Conservation (phyloP, 352 stramenopile species). For the Pythium guiyangense region DNA sequence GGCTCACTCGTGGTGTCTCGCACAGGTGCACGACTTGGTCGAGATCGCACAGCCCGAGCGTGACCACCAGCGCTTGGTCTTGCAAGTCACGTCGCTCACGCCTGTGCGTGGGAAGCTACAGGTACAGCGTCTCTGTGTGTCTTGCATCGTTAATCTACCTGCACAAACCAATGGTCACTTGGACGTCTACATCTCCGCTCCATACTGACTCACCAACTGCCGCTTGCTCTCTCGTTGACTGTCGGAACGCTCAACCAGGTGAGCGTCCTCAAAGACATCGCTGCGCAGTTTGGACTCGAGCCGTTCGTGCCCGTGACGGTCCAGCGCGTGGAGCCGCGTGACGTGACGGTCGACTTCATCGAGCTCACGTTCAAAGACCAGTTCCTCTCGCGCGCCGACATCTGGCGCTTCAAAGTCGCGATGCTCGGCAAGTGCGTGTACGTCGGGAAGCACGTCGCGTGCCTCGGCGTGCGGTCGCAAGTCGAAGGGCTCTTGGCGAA, state of each 20-base stretch:
- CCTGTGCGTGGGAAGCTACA: slow-evolving; percentile 69
- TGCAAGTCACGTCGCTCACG: slow-evolving; percentile 57
- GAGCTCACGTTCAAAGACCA: slow-evolving; percentile 90
- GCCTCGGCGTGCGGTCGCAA: slow-evolving; percentile 79
- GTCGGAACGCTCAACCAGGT: slow-evolving; percentile 20
- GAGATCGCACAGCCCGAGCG: slow-evolving; percentile 61
- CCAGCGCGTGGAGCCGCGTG: slow-evolving; percentile 44
- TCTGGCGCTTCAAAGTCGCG: slow-evolving; percentile 87
- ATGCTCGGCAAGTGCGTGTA: slow-evolving; percentile 76
- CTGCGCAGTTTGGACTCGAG: slow-evolving; percentile 69
- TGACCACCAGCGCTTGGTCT: slow-evolving; percentile 51
- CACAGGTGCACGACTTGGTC: slow-evolving; percentile 42
- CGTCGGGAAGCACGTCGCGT: slow-evolving; percentile 63
- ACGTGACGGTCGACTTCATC: slow-evolving; percentile 77
- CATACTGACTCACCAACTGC: no score
- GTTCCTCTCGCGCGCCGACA: slow-evolving; percentile 87
- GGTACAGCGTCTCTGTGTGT: slow-evolving; percentile 9
- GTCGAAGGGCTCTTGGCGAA: slow-evolving; percentile 87
- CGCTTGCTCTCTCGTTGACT: neutral
- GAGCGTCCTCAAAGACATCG: slow-evolving; percentile 72
- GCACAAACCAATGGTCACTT: no score
- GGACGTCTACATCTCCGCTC: no score
- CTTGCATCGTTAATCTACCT: no score
- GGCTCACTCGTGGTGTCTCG: no score
- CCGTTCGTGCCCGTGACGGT: slow-evolving; percentile 51